phyloP scores from a whole-genome alignment of 495 filamentous ascomycete genomes.

The Friedmanniomyces endolithicus region DNA sequence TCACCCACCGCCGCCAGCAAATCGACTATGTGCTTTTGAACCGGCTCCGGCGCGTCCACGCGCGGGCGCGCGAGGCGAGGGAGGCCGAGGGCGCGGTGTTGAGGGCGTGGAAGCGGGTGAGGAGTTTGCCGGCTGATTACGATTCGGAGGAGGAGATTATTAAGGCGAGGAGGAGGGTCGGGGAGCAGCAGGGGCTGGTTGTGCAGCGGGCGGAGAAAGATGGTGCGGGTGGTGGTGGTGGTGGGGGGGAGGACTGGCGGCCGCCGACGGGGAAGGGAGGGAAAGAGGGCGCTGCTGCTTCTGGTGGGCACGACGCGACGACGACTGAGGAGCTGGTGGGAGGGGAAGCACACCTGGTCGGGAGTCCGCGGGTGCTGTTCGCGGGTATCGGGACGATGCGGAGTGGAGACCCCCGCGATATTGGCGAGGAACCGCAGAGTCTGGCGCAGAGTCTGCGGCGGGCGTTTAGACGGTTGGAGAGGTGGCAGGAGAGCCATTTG shows the following conservation, averaged over 20 bases:
- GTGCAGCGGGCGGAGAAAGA: slow-evolving; percentile 4
- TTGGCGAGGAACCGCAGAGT: slow-evolving; percentile 26
- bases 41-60: slow-evolving; percentile 42
- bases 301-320: neutral
- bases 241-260: slow-evolving; percentile 6
- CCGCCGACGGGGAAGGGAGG: slow-evolving; percentile 4
- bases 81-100: slow-evolving; percentile 50
- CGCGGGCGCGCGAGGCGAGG: slow-evolving; percentile 28
- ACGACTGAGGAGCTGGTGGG: slow-evolving; percentile 3
- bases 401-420: slow-evolving; percentile 19
- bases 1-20: slow-evolving; percentile 73
- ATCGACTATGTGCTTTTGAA: slow-evolving; percentile 78
- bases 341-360: neutral
- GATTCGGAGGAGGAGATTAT: slow-evolving; percentile 60
- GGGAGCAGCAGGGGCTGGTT: neutral
- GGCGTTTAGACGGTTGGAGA: slow-evolving; percentile 21
- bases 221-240: neutral
- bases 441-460: slow-evolving; percentile 20
- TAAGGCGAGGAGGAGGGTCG: slow-evolving; percentile 1
- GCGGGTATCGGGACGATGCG: slow-evolving; percentile 8
- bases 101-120: slow-evolving; percentile 56
- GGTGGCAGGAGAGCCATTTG: slow-evolving; percentile 23
- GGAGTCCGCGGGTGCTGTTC: slow-evolving; percentile 3
- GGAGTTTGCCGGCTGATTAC: slow-evolving; percentile 56
- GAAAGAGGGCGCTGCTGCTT: neutral